Evolutionary conservation across 2,329 filamentous ascomycete species (phyloP).

Genomic region (Botryosphaeria agaves): DNA sequence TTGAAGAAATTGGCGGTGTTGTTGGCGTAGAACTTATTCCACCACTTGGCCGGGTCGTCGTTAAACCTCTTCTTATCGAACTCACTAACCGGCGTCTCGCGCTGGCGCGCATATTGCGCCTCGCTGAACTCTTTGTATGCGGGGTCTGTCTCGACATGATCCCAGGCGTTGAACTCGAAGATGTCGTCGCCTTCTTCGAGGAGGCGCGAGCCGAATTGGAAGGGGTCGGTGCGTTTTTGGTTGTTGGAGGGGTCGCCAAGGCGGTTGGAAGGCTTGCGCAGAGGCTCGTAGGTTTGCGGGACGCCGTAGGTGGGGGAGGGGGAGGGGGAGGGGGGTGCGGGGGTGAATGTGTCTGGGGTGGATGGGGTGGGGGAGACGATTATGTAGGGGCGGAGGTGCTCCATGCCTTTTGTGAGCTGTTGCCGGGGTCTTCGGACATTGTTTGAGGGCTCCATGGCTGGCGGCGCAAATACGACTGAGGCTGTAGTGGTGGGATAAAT

Average conservation of each 20-base stretch:
- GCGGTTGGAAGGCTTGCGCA: conserved; percentile 33
- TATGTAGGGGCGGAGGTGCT: conserved; percentile 32
- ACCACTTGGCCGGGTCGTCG: conserved; percentile 80
- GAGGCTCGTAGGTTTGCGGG: conserved; percentile 24
- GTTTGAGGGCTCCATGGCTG: too few relatives aligned
- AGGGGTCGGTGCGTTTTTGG: conserved; percentile 77
- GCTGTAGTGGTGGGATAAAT: too few relatives aligned
- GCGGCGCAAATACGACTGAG: too few relatives aligned
- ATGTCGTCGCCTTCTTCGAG: conserved; percentile 75
- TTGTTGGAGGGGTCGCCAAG: conserved; percentile 60
- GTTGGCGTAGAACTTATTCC: conserved; percentile 97
- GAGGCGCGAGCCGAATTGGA: conserved; percentile 83
- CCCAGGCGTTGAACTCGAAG: conserved; percentile 98
- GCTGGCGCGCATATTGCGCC: conserved; percentile 70
- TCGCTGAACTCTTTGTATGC: conserved; percentile 75
- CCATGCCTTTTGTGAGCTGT: conserved; percentile 33
- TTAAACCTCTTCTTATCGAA: conserved; percentile 92
- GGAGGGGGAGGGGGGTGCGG: conserved; percentile 2
- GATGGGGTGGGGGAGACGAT: conserved; percentile 19
- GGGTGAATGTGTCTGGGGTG: conserved; percentile 5
- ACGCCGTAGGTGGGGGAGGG: conserved; percentile 27
- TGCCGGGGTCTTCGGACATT: conserved; percentile 13
- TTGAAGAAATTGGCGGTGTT: conserved; percentile 98
- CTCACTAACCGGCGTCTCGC: conserved; percentile 71
- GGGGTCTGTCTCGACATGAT: conserved; percentile 88